Percentiles rank a stretch among this genome's conserved stretches.
Conservation (phyloP, 2,329 filamentous ascomycete species). For the Colletotrichum sidae region DNA sequence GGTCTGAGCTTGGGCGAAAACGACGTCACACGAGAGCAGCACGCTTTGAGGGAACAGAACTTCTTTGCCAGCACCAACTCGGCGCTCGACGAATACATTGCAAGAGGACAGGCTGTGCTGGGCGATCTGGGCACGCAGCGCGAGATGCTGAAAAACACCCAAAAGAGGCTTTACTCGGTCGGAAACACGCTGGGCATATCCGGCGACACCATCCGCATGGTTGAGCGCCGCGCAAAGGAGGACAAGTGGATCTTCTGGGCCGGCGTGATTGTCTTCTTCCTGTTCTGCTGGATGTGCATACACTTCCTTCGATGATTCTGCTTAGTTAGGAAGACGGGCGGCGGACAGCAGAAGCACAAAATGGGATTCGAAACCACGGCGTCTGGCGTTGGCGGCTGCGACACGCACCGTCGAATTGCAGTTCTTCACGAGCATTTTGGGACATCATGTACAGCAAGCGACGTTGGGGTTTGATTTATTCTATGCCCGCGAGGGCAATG, state of each 20-base stretch:
- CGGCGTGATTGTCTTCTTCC: conserved; percentile 86
- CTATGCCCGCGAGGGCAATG: conserved; percentile 64
- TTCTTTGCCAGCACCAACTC: conserved; percentile 87
- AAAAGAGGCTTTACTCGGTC: conserved; percentile 89
- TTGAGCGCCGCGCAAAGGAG: conserved; percentile 89
- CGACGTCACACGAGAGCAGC: conserved; percentile 80
- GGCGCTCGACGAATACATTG: conserved; percentile 93
- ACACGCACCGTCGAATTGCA: neutral
- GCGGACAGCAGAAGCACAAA: conserved; percentile 5
- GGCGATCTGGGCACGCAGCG: conserved; percentile 89
- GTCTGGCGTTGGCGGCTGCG: conserved; percentile 19
- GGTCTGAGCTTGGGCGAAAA: conserved; percentile 61
- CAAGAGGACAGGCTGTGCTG: conserved; percentile 88
- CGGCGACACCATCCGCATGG: conserved; percentile 96
- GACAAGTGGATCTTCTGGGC: conserved; percentile 98
- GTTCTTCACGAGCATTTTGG: conserved; percentile 9
- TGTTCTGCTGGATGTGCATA: conserved; percentile 92
- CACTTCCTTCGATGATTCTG: conserved; percentile 77
- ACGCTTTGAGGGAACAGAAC: conserved; percentile 88
- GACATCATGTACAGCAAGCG: conserved; percentile 30
- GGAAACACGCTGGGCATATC: conserved; percentile 94
- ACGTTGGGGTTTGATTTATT: conserved; percentile 37
- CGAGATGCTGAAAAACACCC: conserved; percentile 95
- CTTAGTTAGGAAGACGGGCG: neutral
- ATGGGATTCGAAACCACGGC: conserved; percentile 27